These are phyloP conservation scores for Pseudognaphalium luteoalbum DNA, from an alignment of 129 eudicot species.

Conservation along the genomic window DNA sequence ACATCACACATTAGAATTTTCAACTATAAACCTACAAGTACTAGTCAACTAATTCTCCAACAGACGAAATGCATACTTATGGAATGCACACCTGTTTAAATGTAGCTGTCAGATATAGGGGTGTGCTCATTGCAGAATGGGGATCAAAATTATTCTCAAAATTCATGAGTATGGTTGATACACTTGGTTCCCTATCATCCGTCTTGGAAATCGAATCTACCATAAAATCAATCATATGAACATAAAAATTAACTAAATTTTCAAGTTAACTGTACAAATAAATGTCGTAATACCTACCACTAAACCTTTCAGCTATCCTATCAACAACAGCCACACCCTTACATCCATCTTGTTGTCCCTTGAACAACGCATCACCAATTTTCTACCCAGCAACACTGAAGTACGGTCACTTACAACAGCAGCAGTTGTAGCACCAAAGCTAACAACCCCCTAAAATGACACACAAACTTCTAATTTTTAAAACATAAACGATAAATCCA, in stretches of 20 bases:
- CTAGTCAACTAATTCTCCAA: neutral
- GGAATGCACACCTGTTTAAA: conserved; percentile 67
- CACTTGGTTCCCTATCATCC: conserved; percentile 61
- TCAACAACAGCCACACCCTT: conserved; percentile 45
- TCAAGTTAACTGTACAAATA: neutral
- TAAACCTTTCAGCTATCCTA: conserved; percentile 40
- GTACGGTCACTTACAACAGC: conserved; percentile 7
- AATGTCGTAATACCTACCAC: conserved; percentile 39
- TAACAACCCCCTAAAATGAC: conserved; percentile 32
- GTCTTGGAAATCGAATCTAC: conserved; percentile 39
- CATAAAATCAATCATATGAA: conserved; percentile 27
- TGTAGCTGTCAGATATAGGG: conserved; percentile 93
- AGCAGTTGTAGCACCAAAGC: conserved; percentile 34
- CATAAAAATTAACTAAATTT: neutral
- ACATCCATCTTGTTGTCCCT: conserved; percentile 70
- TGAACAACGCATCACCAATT: conserved; percentile 48
- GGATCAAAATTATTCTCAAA: conserved; percentile 85
- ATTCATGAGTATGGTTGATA: conserved; percentile 89
- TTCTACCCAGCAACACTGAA: conserved; percentile 26
- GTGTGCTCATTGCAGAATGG: conserved; percentile 79
- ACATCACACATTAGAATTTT: neutral
- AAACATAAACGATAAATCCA: conserved; percentile 4
- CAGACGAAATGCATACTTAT: neutral
- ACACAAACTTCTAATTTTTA: conserved; percentile 32
- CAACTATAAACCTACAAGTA: neutral